A percentile compares a stretch with the other conserved stretches of the same genome.
Conservation (phyloP, 1,284 basidiomycete species). For the Irpex rosettiformis region DNA sequence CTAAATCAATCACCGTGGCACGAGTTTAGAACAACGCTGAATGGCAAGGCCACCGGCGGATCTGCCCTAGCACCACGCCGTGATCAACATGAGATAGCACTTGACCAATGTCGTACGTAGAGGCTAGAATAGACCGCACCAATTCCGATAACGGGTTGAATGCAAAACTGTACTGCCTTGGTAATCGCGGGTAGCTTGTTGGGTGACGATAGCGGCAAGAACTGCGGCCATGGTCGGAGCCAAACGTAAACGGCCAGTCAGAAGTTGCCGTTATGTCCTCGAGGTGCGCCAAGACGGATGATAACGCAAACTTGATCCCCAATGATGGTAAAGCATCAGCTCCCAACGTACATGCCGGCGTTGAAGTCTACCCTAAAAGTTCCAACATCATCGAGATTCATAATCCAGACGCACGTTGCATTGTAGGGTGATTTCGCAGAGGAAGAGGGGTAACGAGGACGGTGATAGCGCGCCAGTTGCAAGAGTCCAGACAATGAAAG, state of each 20-base stretch:
- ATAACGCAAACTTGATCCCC: neutral
- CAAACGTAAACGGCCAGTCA: conserved; percentile 3
- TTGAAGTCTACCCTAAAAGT: neutral
- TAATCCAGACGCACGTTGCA: too few relatives aligned
- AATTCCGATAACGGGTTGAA: neutral
- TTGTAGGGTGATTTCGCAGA: neutral
- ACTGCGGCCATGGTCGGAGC: neutral
- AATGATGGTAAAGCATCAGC: neutral
- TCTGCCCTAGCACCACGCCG: neutral
- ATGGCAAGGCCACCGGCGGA: neutral
- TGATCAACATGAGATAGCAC: neutral
- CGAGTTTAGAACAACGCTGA: too few relatives aligned
- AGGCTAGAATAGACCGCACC: neutral
- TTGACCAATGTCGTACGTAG: neutral
- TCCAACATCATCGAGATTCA: neutral
- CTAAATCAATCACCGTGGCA: neutral
- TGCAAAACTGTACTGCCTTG: neutral
- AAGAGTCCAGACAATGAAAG: neutral
- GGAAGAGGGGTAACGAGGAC: neutral
- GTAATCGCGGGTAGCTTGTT: neutral
- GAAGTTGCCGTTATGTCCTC: neutral
- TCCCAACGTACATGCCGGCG: neutral
- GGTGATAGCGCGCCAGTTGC: neutral
- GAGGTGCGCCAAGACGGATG: neutral
- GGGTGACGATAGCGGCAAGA: neutral